Percentiles rank a stretch among this genome's conserved stretches.
Conservation (phyloP, 2,329 filamentous ascomycete genomes). For the Cladophialophora bantiana region DNA sequence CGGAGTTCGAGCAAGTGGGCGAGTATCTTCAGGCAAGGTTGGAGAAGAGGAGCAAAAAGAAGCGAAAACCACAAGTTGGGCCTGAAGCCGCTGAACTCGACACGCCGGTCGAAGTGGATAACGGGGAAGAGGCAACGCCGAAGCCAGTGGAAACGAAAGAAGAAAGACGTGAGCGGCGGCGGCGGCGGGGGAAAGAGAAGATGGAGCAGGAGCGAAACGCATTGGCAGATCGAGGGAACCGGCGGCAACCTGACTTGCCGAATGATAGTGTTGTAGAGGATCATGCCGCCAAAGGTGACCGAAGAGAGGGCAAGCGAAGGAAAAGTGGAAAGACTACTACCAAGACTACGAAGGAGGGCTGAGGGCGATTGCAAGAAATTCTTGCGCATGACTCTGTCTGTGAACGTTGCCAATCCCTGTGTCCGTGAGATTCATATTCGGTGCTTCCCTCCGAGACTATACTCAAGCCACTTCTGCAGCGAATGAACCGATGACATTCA, state of each 20-base stretch:
- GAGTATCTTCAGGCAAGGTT: conserved; percentile 33
- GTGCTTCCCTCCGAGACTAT: not conserved
- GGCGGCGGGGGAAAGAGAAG: conserved; percentile 35
- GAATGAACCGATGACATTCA: not conserved
- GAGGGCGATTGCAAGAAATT: not conserved
- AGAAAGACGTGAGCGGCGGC: conserved; percentile 36
- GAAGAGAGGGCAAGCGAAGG: conserved; percentile 34
- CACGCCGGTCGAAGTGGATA: not conserved
- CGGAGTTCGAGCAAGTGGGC: conserved; percentile 36
- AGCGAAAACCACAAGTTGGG: conserved; percentile 19
- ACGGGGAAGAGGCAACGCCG: conserved; percentile 1
- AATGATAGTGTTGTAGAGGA: conserved; percentile 16
- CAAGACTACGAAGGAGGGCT: not conserved
- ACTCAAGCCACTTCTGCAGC: not conserved
- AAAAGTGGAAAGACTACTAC: conserved; percentile 29
- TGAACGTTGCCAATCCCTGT: not conserved
- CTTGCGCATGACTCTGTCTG: not conserved
- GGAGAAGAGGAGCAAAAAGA: conserved; percentile 29
- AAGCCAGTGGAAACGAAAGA: conserved; percentile 35
- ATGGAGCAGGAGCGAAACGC: conserved; percentile 15
- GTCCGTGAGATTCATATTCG: not conserved
- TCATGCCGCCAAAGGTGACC: conserved; percentile 28
- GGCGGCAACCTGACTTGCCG: conserved; percentile 2
- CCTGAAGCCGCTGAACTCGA: not conserved
- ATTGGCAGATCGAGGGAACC: not conserved